Evolutionary conservation across 305 asterid genomes (phyloP).

Genomic region (Plantago rigida): DNA sequence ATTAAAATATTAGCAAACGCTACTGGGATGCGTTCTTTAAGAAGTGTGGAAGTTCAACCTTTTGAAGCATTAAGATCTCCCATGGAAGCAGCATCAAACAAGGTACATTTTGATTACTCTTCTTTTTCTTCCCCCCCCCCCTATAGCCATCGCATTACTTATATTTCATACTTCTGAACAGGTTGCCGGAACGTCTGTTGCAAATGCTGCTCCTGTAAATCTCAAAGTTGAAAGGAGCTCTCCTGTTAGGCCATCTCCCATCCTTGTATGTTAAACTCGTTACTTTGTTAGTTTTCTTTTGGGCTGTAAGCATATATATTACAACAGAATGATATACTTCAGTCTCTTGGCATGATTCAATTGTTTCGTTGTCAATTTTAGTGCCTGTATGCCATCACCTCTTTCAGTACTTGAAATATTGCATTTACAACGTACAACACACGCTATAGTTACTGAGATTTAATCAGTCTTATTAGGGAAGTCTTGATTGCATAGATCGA

Average conservation of each 20-base stretch:
- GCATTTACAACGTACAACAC: too few relatives aligned
- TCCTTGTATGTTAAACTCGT: conserved; percentile 49
- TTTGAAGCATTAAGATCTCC: conserved; percentile 79
- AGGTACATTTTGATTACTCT: conserved; percentile 41
- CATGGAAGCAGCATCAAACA: conserved; percentile 66
- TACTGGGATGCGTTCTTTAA: conserved; percentile 73
- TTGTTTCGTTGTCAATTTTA: too few relatives aligned
- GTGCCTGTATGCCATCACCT: too few relatives aligned
- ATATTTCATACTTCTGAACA: conserved; percentile 30
- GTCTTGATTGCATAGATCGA: too few relatives aligned
- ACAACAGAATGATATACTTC: too few relatives aligned
- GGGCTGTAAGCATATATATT: too few relatives aligned
- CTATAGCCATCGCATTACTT: conserved; percentile 9
- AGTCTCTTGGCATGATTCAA: too few relatives aligned
- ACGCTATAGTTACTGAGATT: too few relatives aligned
- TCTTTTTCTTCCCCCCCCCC: conserved; percentile 8
- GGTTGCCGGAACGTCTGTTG: conserved; percentile 73
- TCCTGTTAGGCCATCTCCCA: conserved; percentile 85
- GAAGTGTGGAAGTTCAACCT: conserved; percentile 58
- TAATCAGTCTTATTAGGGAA: too few relatives aligned
- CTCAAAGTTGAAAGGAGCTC: conserved; percentile 94
- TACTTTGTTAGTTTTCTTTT: conserved; percentile 17
- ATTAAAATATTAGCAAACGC: conserved; percentile 81
- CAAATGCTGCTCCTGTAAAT: conserved; percentile 65
- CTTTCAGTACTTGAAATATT: too few relatives aligned